Evolutionary conservation across 805 yeast species (phyloP).

Genomic region (Jamesozyma jinghongensis): DNA sequence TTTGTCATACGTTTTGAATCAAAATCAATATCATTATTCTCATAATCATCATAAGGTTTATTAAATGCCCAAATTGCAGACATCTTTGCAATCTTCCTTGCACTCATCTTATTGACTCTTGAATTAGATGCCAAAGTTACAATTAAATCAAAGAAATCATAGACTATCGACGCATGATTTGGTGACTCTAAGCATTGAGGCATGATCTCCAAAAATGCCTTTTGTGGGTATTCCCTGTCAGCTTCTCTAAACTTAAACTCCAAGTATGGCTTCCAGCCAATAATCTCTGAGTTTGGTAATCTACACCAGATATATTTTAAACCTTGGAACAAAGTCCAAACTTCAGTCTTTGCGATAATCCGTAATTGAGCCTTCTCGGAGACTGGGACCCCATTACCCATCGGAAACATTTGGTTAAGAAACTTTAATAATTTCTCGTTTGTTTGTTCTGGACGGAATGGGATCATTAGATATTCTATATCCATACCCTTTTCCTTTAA

Average conservation of each 20-base stretch:
- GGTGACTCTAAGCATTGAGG: constrained; percentile 77
- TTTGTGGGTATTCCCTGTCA: constrained; percentile 56
- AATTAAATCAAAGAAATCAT: constrained; percentile 75
- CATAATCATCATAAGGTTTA: constrained; percentile 7
- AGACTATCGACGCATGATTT: constrained; percentile 82
- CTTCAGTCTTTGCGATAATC: constrained; percentile 47
- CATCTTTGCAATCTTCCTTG: constrained; percentile 70
- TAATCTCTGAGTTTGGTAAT: constrained; percentile 64
- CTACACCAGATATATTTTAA: constrained; percentile 84
- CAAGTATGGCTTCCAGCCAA: constrained; percentile 79
- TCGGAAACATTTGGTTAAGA: constrained; percentile 49
- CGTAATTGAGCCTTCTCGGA: constrained; percentile 33
- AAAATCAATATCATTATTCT: constrained; percentile 24
- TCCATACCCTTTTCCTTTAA: constrained; percentile 61
- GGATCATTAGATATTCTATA: constrained; percentile 65
- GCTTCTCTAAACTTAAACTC: constrained; percentile 58
- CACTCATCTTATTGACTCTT: constrained; percentile 66
- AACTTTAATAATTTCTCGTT: constrained; percentile 52
- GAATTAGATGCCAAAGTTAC: constrained; percentile 73
- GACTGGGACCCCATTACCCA: constrained; percentile 41
- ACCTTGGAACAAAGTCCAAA: constrained; percentile 61
- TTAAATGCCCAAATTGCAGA: constrained; percentile 87
- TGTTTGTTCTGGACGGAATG: constrained; percentile 63
- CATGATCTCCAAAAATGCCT: constrained; percentile 72
- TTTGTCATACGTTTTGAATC: constrained; percentile 5